Percentiles rank a stretch among this genome's conserved stretches.
Evolutionary conservation across 2,329 filamentous ascomycete genomes (phyloP).

Genomic region (Sclerotinia borealis): DNA sequence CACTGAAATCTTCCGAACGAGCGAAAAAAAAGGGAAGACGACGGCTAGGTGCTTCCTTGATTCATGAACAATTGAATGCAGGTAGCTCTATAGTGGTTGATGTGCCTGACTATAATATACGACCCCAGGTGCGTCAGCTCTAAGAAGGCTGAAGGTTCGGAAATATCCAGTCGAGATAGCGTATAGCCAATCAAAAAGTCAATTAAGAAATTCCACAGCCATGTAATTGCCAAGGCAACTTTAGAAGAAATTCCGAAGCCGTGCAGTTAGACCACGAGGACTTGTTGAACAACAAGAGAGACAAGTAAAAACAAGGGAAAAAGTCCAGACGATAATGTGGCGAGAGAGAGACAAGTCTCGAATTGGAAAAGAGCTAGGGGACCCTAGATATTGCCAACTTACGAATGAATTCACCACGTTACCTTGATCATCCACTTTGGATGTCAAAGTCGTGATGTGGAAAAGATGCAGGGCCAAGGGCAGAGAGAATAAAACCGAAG

Average conservation of each 20-base stretch:
- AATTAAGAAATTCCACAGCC: neutral
- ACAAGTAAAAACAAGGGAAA: conserved; percentile 11
- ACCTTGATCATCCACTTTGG: conserved; percentile 3
- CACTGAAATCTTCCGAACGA: conserved; percentile 25
- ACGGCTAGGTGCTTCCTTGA: conserved; percentile 18
- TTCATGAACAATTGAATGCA: conserved; percentile 17
- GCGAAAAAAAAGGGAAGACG: conserved; percentile 16
- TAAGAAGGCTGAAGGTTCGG: conserved; percentile 5
- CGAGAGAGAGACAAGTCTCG: conserved; percentile 5
- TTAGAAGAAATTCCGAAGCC: conserved; percentile 16
- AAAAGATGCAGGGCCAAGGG: conserved; percentile 4
- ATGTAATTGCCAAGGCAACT: conserved; percentile 6
- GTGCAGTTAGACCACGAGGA: conserved; percentile 16
- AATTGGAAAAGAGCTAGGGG: conserved; percentile 29
- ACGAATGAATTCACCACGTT: conserved; percentile 9
- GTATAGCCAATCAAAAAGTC: conserved; percentile 4
- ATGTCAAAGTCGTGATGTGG: neutral
- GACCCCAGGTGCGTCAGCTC: conserved; percentile 1
- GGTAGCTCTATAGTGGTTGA: neutral
- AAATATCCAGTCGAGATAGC: neutral
- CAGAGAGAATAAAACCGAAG: neutral
- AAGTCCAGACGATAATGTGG: conserved; percentile 6
- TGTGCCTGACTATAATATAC: conserved; percentile 14
- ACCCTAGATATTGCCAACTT: conserved; percentile 13
- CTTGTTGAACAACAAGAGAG: conserved; percentile 16